Percentiles rank a stretch among this genome's conserved stretches.
Conservation (phyloP, 768 basidiomycete genomes). For the Mycena polygramma region DNA sequence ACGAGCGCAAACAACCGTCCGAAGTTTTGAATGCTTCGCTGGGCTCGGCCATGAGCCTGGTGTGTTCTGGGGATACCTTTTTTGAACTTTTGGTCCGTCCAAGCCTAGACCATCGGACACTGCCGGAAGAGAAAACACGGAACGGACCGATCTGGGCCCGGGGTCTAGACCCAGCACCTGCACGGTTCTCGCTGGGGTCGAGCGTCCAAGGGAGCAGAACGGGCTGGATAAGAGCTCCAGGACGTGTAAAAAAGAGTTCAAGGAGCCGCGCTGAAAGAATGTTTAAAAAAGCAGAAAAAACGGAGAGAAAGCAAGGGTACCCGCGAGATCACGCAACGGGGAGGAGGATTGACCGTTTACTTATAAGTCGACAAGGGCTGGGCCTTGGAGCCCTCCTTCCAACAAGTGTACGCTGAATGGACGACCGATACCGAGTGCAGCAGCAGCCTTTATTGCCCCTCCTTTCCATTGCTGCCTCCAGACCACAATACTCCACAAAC, state of each 20-base stretch:
- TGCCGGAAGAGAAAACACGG: neutral
- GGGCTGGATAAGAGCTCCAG: neutral
- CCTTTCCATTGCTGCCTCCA: conserved; percentile 37
- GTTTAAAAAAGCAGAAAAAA: conserved; percentile 13
- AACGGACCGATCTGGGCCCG: conserved; percentile 12
- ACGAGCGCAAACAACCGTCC: too few species aligned
- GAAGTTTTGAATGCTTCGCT: too few species aligned
- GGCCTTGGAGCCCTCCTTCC: conserved; percentile 18
- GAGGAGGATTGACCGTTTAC: conserved; percentile 5
- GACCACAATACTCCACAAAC: conserved; percentile 35
- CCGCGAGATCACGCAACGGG: conserved; percentile 10
- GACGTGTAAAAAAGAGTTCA: neutral
- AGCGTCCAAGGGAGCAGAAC: neutral
- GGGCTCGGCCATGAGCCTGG: conserved; percentile 18
- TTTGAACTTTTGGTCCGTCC: neutral
- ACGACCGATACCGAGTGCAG: conserved; percentile 35
- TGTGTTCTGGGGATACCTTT: neutral
- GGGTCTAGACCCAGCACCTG: conserved; percentile 28
- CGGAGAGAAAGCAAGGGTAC: neutral
- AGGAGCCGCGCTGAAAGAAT: neutral
- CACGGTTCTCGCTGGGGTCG: neutral
- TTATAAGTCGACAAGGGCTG: conserved; percentile 38
- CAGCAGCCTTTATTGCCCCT: conserved; percentile 38
- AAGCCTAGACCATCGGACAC: conserved; percentile 29
- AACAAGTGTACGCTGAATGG: conserved; percentile 26